Conservation (phyloP, 148 eudicot species). For the Chenopodium album region DNA sequence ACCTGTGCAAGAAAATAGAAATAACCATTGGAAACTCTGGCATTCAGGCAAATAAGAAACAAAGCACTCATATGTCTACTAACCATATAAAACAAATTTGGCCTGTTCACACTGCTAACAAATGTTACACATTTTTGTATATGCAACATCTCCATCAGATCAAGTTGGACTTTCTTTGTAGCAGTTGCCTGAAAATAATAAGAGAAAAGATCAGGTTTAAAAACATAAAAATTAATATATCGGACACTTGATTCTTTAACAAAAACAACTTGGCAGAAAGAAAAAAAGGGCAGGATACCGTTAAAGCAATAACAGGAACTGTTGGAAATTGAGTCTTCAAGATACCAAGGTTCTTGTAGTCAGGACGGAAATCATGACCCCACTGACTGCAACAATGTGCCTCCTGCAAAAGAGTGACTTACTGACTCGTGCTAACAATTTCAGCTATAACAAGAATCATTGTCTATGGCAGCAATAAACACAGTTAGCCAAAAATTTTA, state of each 20-base stretch:
- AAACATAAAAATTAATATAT: background rate
- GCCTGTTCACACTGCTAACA: conserved; percentile 93
- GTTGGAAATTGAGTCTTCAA: conserved; percentile 95
- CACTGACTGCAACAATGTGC: conserved; percentile 99
- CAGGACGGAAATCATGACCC: conserved; percentile 99
- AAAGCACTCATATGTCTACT: conserved; percentile 14
- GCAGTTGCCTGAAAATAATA: conserved; percentile 74
- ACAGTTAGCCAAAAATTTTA: too few species aligned
- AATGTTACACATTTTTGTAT: conserved; percentile 87
- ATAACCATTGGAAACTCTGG: conserved; percentile 5
- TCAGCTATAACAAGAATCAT: background rate
- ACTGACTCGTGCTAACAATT: conserved; percentile 4
- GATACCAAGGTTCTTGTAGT: conserved; percentile 95
- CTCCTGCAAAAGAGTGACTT: conserved; percentile 51
- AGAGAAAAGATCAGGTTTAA: conserved; percentile 16
- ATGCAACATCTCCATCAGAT: conserved; percentile 87
- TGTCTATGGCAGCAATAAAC: background rate
- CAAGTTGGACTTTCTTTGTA: conserved; percentile 92
- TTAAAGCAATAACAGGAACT: conserved; percentile 90
- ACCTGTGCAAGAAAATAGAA: conserved; percentile 49
- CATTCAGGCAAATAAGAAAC: background rate
- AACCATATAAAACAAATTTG: conserved; percentile 94
- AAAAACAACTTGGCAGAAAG: background rate
- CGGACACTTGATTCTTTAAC: conserved; percentile 3
- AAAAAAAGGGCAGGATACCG: conserved; percentile 44